phyloP scores from a whole-genome alignment of 2,329 filamentous ascomycete genomes.

The Scopulariopsis brevicaulis region DNA sequence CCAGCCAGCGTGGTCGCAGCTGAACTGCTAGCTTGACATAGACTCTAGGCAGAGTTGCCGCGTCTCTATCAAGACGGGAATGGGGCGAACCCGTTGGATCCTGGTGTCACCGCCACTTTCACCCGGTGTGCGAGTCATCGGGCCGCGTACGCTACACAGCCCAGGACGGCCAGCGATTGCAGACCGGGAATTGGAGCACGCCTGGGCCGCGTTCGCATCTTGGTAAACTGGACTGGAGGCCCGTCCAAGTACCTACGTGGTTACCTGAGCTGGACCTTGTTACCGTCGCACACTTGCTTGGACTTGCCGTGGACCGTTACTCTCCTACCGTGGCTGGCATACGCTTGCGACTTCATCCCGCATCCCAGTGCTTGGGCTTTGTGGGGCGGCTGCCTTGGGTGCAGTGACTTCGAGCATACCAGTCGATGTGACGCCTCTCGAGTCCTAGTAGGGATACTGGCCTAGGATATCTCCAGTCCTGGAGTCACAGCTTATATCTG shows the following conservation, averaged over 20 bases:
- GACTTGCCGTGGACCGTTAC: neutral
- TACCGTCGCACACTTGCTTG: neutral
- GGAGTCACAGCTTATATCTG: neutral
- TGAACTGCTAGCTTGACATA: neutral
- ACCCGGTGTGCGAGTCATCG: neutral
- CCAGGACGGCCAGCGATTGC: neutral
- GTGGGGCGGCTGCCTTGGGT: neutral
- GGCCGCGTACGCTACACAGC: neutral
- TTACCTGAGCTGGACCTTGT: neutral
- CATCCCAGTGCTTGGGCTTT: neutral
- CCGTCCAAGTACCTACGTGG: neutral
- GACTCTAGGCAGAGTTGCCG: neutral
- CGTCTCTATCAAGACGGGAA: neutral
- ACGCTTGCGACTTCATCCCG: neutral
- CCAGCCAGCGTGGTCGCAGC: neutral
- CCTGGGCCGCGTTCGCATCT: too few species aligned
- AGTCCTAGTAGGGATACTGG: neutral
- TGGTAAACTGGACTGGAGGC: neutral
- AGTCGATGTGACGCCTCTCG: neutral
- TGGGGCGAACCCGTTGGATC: neutral
- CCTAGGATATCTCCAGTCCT: neutral
- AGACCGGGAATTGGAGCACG: too few species aligned
- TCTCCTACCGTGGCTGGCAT: neutral
- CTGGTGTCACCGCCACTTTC: neutral
- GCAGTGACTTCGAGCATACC: neutral